Base-by-base conservation (phyloP, 2,329 filamentous ascomycete species). In the Aspergillus niger region DNA sequence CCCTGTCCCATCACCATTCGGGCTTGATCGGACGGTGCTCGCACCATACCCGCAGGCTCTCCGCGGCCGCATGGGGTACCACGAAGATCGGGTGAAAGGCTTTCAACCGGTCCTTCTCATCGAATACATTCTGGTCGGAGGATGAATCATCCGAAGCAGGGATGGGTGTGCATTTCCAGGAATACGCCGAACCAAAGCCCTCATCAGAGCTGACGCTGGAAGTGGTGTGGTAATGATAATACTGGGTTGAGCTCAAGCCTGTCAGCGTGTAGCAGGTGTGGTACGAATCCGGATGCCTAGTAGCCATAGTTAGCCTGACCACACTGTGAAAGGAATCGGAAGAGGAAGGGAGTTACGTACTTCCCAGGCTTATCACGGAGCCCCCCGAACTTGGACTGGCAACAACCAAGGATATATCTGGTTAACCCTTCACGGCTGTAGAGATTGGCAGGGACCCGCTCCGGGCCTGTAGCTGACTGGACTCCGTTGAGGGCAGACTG, bases 341-440 rank as follows among this genome's bases (percentile, higher is more conserved):
- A 22, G 11, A 13, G 30, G 53, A 22, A 17, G 54, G 57, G 30
- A 61, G 43, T 39, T 55, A 83, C 89, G 79, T 82, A 92, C 88
- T 92, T 92, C 75, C 90, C 89, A 13, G 95, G 95, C 79, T 99
- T 99, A 78, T 99, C 95, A 71, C 93, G 85, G 76, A 99, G 81
- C 1, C 95, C 95, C 57, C 94, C 94, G 62, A 85, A 81, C 61
- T 91, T 89, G 71, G 79, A 79, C 72, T 98, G 95, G 70, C 92
- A 95, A 73, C 93, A 97, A 67, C 86, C 88, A 13, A 98, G 82
- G 62, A 98, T 95, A 76, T 98, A 99, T 64, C 94, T 85, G 58
- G 91, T 89, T 68, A 98, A 80, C 6, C 91, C 95, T 70, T 95
- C 89, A 56, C 91, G 88, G 75, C 88, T 93, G 83, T 92, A 97